Evolutionary conservation across 2,329 filamentous ascomycete species (phyloP).

Genomic region (Claviceps humidiphila): DNA sequence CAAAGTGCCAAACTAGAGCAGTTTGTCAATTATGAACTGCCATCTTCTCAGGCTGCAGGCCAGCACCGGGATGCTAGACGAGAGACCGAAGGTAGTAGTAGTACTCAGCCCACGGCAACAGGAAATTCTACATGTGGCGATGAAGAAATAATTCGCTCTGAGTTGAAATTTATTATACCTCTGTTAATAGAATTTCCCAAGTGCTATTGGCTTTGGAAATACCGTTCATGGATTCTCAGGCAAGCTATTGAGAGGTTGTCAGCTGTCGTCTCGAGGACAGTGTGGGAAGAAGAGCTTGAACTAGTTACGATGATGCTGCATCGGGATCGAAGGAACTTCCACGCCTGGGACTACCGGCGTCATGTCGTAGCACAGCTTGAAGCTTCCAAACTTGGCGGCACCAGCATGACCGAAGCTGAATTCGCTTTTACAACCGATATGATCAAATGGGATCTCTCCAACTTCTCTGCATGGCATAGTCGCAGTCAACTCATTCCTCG

Average conservation of each 20-base stretch:
- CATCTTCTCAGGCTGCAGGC: background rate
- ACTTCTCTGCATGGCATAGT: slow-evolving; percentile 96
- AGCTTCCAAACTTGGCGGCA: slow-evolving; percentile 33
- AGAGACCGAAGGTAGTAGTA: background rate
- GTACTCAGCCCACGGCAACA: background rate
- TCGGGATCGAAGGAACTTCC: slow-evolving; percentile 82
- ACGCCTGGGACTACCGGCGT: slow-evolving; percentile 87
- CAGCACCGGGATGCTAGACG: background rate
- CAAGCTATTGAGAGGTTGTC: slow-evolving; percentile 55
- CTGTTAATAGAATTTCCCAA: slow-evolving; percentile 80
- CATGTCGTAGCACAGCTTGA: slow-evolving; percentile 67
- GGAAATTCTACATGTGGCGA: background rate
- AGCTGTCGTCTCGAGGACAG: slow-evolving; percentile 36
- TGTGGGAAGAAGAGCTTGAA: slow-evolving; percentile 78
- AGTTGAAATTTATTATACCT: slow-evolving; percentile 72
- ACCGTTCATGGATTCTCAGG: slow-evolving; percentile 72
- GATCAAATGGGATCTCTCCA: slow-evolving; percentile 74
- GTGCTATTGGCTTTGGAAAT: slow-evolving; percentile 99
- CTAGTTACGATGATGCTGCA: slow-evolving; percentile 80
- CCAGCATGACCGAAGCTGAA: slow-evolving; percentile 63
- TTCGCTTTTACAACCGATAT: slow-evolving; percentile 85
- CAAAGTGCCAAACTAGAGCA: background rate
- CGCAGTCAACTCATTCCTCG: slow-evolving; percentile 71
- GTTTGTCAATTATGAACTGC: background rate
- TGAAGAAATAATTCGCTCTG: slow-evolving; percentile 44